Evolutionary conservation across 345 rosid genomes (phyloP).

Genomic region (Odontarrhena argentea): DNA sequence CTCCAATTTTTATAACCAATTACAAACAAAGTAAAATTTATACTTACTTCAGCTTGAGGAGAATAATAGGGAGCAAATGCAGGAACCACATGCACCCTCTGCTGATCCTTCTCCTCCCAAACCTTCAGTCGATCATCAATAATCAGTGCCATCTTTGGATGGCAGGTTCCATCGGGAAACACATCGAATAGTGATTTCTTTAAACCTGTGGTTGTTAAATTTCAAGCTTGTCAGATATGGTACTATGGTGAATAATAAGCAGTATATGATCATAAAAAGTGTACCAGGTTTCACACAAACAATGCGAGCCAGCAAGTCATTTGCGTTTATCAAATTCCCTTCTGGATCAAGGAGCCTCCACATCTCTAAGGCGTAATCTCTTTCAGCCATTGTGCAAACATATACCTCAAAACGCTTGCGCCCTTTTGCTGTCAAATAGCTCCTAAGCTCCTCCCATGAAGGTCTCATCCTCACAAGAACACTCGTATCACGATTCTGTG

Average conservation of each 20-base stretch:
- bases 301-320: slow-evolving; percentile 76
- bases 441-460: slow-evolving; percentile 95
- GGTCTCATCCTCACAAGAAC: slow-evolving; percentile 99
- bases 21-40: slow-evolving; percentile 27
- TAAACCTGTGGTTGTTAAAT: slow-evolving; percentile 51
- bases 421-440: slow-evolving; percentile 92
- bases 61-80: slow-evolving; percentile 98
- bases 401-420: slow-evolving; percentile 99
- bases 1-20: slow-evolving; percentile 27
- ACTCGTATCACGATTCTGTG: slow-evolving; percentile 95
- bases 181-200: slow-evolving; percentile 89
- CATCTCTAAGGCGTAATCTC: slow-evolving; percentile 98
- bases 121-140: slow-evolving; percentile 97
- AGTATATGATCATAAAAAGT: neutral
- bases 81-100: slow-evolving; percentile 97
- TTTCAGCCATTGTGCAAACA: slow-evolving; percentile 99
- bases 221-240: slow-evolving; percentile 23
- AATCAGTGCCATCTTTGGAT: slow-evolving; percentile 96
- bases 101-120: slow-evolving; percentile 98
- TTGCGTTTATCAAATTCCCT: slow-evolving; percentile 76
- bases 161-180: slow-evolving; percentile 84
- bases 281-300: slow-evolving; percentile 96
- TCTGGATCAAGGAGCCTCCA: slow-evolving; percentile 99
- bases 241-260: slow-evolving; percentile 23
- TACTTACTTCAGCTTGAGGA: slow-evolving; percentile 94